Percentiles rank a stretch among this genome's conserved stretches.
Evolutionary conservation across 1,139 yeast species (phyloP).

Genomic region (Saccharomyces hybrid): DNA sequence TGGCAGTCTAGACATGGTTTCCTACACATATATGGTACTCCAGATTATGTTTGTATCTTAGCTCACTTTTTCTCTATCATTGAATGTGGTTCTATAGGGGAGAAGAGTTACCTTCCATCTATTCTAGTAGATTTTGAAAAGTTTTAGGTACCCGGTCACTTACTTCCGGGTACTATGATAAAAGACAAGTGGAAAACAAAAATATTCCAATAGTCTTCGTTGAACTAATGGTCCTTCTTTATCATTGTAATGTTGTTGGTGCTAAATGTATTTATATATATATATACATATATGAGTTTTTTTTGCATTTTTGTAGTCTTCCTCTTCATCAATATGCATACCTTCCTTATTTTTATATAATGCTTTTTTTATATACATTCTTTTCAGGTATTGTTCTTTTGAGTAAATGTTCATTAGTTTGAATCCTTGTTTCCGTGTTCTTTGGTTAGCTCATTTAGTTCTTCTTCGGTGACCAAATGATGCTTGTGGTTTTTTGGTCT

Average conservation of each 20-base stretch:
- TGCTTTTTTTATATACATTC: neutral
- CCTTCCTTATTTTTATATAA: neutral
- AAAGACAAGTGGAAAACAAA: too few relatives aligned
- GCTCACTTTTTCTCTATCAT: too few relatives aligned
- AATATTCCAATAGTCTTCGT: too few relatives aligned
- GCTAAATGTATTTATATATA: neutral
- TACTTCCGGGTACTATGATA: too few relatives aligned
- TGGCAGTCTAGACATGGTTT: neutral
- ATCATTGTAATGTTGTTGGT: too few relatives aligned
- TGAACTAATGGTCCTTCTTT: too few relatives aligned
- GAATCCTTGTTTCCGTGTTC: neutral
- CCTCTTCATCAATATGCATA: neutral
- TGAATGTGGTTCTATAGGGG: neutral
- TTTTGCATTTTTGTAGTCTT: neutral
- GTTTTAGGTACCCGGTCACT: too few relatives aligned
- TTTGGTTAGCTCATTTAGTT: constrained; percentile 27
- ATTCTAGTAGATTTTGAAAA: too few relatives aligned
- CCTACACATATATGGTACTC: neutral
- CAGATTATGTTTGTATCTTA: too few relatives aligned
- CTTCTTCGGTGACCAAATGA: constrained; percentile 52
- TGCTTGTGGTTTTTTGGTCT: constrained; percentile 40
- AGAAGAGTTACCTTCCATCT: neutral
- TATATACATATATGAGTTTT: neutral
- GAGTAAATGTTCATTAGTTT: neutral
- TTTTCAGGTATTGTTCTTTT: neutral